Percentiles rank a stretch among this genome's conserved stretches.
phyloP scores from a whole-genome alignment of 2,329 filamentous ascomycete genomes.

The Pseudocercospora vitis region DNA sequence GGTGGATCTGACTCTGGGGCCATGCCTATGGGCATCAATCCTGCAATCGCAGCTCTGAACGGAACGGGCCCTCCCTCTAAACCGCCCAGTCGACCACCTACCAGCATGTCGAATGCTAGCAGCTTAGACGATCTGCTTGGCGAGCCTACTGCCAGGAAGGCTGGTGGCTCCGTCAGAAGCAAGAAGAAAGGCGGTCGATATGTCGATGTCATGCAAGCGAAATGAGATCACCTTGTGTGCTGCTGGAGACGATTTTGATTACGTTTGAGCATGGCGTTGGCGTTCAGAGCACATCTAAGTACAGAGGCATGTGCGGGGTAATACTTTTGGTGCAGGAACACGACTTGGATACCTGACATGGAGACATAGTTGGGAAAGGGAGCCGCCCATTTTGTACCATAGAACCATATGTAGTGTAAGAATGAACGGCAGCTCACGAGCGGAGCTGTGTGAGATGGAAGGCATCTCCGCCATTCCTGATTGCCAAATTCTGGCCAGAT shows the following conservation, averaged over 20 bases:
- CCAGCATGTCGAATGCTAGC: constrained; percentile 85
- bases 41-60: constrained; percentile 12
- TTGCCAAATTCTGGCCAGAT: background rate
- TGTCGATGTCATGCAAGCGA: constrained; percentile 86
- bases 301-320: background rate
- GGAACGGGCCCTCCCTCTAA: constrained; percentile 38
- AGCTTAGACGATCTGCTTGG: constrained; percentile 92
- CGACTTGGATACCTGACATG: constrained; percentile 2
- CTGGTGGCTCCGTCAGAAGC: constrained; percentile 56
- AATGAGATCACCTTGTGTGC: constrained; percentile 37
- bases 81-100: constrained; percentile 70
- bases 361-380: background rate
- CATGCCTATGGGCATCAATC: constrained; percentile 17
- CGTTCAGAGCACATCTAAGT: background rate
- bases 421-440: constrained; percentile 2
- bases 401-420: constrained; percentile 2
- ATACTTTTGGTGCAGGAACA: background rate
- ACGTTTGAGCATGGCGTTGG: background rate
- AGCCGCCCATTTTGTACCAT: background rate
- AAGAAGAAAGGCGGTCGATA: constrained; percentile 86
- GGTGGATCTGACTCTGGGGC: constrained; percentile 20
- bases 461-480: background rate
- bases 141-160: constrained; percentile 65
- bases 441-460: background rate
- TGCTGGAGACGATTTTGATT: background rate